A percentile compares a stretch with the other conserved stretches of the same genome.
Conservation (phyloP, 1,284 basidiomycete species). For the Boletus smithii region DNA sequence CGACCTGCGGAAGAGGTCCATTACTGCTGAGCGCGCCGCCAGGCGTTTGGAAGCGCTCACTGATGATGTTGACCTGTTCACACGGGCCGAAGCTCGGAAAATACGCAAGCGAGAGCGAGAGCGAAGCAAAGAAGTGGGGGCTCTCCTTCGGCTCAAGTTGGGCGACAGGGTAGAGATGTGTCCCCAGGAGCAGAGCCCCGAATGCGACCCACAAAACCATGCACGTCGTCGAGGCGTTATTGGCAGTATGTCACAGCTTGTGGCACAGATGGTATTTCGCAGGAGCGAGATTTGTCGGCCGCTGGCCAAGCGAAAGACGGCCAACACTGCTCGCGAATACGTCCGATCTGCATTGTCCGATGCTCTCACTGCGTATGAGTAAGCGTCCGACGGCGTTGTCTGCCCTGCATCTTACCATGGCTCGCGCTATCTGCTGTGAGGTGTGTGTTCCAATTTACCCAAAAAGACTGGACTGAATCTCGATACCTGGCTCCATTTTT, state of each 20-base stretch:
- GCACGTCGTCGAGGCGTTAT: slow-evolving; percentile 29
- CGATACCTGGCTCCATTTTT: background rate
- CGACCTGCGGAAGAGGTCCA: slow-evolving; percentile 39
- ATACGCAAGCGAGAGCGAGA: slow-evolving; percentile 49
- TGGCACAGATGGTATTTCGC: slow-evolving; percentile 56
- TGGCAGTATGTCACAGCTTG: slow-evolving; percentile 45
- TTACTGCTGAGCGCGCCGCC: slow-evolving; percentile 41
- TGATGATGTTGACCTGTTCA: slow-evolving; percentile 38
- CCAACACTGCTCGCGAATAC: slow-evolving; percentile 16
- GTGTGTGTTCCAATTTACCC: slow-evolving; percentile 21
- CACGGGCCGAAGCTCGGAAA: slow-evolving; percentile 44
- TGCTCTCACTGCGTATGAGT: slow-evolving; percentile 9
- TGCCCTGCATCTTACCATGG: slow-evolving; percentile 15
- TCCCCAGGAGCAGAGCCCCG: slow-evolving; percentile 25
- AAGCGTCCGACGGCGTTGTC: slow-evolving; percentile 8
- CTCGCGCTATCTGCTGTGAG: slow-evolving; percentile 24
- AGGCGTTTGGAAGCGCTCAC: slow-evolving; percentile 36
- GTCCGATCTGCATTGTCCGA: slow-evolving; percentile 30
- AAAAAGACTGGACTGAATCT: slow-evolving; percentile 25
- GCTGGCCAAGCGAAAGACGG: slow-evolving; percentile 35
- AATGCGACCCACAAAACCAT: slow-evolving; percentile 18
- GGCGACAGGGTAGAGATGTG: slow-evolving; percentile 23
- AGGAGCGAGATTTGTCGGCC: slow-evolving; percentile 41
- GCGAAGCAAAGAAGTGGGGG: slow-evolving; percentile 47
- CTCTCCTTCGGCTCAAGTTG: slow-evolving; percentile 50